These are phyloP conservation scores for Fusarium pseudograminearum DNA, from an alignment of 2,329 filamentous ascomycete species.

Conservation along the genomic window DNA sequence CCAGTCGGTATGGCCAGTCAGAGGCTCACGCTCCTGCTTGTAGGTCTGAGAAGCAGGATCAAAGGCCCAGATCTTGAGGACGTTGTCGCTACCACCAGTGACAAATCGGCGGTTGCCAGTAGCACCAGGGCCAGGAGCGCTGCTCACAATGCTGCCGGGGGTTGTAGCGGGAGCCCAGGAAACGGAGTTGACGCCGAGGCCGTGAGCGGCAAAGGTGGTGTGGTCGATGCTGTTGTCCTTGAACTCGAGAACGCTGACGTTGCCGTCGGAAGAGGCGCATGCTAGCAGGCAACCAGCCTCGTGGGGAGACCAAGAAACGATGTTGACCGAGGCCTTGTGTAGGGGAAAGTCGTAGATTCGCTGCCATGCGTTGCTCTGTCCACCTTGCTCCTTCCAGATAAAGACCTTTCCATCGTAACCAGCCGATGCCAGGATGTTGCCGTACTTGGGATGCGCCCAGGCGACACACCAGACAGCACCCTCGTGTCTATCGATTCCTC, in stretches of 20 bases:
- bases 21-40: conserved; percentile 70
- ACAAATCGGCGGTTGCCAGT: conserved; percentile 84
- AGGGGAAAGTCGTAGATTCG: conserved; percentile 92
- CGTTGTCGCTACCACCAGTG: conserved; percentile 93
- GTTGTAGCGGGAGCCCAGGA: conserved; percentile 91
- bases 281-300: conserved; percentile 95
- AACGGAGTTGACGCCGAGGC: conserved; percentile 93
- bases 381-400: conserved; percentile 92
- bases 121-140: conserved; percentile 69
- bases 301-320: conserved; percentile 97
- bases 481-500: conserved; percentile 76
- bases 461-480: conserved; percentile 97
- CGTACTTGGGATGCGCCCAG: conserved; percentile 98
- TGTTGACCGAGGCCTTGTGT: conserved; percentile 96
- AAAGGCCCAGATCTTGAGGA: conserved; percentile 93
- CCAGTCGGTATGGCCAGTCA: conserved; percentile 93
- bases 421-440: conserved; percentile 94
- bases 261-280: conserved; percentile 93
- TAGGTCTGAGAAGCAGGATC: conserved; percentile 72
- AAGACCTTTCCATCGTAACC: conserved; percentile 98
- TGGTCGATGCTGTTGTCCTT: conserved; percentile 95
- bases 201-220: conserved; percentile 90
- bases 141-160: conserved; percentile 86
- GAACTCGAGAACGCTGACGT: conserved; percentile 95
- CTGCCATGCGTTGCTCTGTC: conserved; percentile 73